Conservation (phyloP, 108 stramenopile species). For the Conticribra weissflogii region DNA sequence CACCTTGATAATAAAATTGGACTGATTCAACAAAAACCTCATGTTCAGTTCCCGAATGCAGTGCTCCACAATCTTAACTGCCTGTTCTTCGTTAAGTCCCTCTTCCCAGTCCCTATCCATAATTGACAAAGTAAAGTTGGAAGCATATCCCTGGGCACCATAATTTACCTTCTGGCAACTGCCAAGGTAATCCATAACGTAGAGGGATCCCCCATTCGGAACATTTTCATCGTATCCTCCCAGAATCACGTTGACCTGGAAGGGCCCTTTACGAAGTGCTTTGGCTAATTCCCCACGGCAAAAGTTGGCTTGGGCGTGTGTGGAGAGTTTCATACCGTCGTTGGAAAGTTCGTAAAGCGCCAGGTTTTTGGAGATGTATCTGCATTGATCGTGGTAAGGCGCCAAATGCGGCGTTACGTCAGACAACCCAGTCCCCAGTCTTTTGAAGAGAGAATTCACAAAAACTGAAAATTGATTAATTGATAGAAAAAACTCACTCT, state of each 20-base stretch:
- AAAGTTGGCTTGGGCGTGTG: constrained; percentile 94
- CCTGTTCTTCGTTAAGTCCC: constrained; percentile 84
- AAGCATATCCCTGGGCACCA: constrained; percentile 92
- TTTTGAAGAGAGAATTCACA: too few relatives aligned
- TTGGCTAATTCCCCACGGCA: constrained; percentile 92
- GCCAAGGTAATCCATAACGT: constrained; percentile 95
- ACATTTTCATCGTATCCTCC: constrained; percentile 87
- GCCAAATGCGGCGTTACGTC: not conserved
- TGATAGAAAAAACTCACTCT: constrained; percentile 61
- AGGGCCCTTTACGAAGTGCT: constrained; percentile 95
- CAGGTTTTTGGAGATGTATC: constrained; percentile 93
- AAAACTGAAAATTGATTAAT: not conserved
- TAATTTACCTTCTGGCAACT: constrained; percentile 81
- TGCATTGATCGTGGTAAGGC: not conserved
- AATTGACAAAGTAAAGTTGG: constrained; percentile 93
- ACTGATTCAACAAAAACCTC: constrained; percentile 91
- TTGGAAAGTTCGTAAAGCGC: constrained; percentile 92
- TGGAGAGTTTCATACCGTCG: constrained; percentile 89
- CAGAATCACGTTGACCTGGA: constrained; percentile 94
- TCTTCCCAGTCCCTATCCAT: constrained; percentile 93
- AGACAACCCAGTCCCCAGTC: not conserved
- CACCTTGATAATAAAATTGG: constrained; percentile 96
- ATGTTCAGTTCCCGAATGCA: constrained; percentile 93
- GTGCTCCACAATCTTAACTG: constrained; percentile 78
- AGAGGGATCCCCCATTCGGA: constrained; percentile 71